Conservation (phyloP, 495 filamentous ascomycete genomes). For the Cladorrhinum samala region DNA sequence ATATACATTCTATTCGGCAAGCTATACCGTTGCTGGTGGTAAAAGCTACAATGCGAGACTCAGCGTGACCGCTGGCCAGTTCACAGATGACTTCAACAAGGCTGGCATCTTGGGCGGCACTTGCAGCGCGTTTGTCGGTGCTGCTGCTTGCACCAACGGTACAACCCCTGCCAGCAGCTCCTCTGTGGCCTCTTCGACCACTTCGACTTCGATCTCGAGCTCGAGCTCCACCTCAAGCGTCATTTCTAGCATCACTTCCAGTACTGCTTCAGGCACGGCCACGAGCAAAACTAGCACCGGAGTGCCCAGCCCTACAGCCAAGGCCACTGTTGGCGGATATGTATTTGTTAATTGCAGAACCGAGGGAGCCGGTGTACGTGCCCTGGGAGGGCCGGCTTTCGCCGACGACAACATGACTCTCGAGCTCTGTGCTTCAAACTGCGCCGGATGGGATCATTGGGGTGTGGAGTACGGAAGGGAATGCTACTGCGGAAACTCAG, state of each 20-base stretch:
- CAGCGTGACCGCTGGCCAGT: conserved; percentile 39
- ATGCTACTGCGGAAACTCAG: conserved; percentile 48
- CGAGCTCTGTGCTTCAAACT: conserved; percentile 42
- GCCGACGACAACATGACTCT: conserved; percentile 47
- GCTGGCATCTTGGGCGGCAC: conserved; percentile 35
- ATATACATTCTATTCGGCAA: conserved; percentile 49
- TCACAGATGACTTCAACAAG: conserved; percentile 36
- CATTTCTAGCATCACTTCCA: conserved; percentile 6
- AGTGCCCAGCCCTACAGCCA: conserved; percentile 28
- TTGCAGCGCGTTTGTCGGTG: conserved; percentile 28
- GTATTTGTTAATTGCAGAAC: conserved; percentile 40
- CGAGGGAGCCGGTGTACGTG: conserved; percentile 37
- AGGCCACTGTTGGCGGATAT: conserved; percentile 36
- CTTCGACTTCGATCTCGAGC: conserved; percentile 15
- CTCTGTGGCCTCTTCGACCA: conserved; percentile 19
- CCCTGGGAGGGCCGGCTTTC: conserved; percentile 30
- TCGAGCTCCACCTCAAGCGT: conserved; percentile 14
- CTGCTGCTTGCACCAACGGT: conserved; percentile 18
- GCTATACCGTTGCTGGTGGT: conserved; percentile 38
- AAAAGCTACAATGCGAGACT: conserved; percentile 45
- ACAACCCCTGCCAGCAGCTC: conserved; percentile 15
- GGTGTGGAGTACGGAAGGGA: conserved; percentile 46
- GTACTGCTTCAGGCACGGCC: conserved; percentile 23
- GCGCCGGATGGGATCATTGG: conserved; percentile 41
- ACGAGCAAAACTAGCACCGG: conserved; percentile 1